Percentiles rank a stretch among this genome's conserved stretches.
These are phyloP conservation scores for Oryza brachyantha DNA, from an alignment of 176 grass and related monocot genomes.

Conservation along the genomic window DNA sequence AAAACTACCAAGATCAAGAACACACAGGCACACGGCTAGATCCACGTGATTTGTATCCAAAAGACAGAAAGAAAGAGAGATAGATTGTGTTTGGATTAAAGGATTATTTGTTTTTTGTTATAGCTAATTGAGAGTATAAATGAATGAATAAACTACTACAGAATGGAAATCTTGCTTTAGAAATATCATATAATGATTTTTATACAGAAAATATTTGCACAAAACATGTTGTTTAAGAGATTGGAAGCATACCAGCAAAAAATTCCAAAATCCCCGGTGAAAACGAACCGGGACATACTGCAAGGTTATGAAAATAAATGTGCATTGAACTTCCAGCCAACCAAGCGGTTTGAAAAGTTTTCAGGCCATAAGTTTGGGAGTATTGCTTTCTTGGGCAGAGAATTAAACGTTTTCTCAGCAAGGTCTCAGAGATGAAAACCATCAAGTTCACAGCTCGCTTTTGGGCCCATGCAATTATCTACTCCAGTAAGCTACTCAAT, in stretches of 20 bases:
- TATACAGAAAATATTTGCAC: too few relatives aligned
- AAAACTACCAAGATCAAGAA: background rate
- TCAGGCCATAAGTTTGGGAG: background rate
- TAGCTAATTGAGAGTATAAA: too few relatives aligned
- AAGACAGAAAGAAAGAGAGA: background rate
- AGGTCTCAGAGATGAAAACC: background rate
- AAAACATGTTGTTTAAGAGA: too few relatives aligned
- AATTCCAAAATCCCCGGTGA: too few relatives aligned
- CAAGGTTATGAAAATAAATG: background rate
- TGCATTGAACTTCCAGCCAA: background rate
- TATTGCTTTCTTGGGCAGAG: background rate
- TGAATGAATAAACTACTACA: too few relatives aligned
- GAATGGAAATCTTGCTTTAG: too few relatives aligned
- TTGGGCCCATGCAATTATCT: constrained; percentile 15
- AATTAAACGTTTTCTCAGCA: background rate
- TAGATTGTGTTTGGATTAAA: too few relatives aligned
- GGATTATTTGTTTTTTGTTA: too few relatives aligned
- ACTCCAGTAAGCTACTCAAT: background rate
- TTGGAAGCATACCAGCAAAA: too few relatives aligned
- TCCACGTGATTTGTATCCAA: background rate
- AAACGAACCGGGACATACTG: too few relatives aligned
- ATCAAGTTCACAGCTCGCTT: constrained; percentile 1
- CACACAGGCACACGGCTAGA: background rate
- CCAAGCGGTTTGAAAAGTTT: background rate
- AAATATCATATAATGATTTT: too few relatives aligned